These are phyloP conservation scores for Blattamonas nauphoetae DNA, from an alignment of 78 protist genomes.

Conservation along the genomic window DNA sequence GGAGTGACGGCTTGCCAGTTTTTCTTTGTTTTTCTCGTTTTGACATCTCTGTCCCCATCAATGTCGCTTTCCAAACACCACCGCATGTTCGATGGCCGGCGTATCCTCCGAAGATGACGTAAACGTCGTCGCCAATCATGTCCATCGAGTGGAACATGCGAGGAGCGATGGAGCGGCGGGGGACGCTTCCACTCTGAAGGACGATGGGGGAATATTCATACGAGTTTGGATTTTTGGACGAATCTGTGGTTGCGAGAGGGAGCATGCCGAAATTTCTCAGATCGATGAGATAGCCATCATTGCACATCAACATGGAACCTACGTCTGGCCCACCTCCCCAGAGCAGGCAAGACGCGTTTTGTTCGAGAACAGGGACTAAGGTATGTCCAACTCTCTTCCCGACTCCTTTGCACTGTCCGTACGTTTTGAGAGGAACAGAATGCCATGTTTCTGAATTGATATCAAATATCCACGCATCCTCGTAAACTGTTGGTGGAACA, in stretches of 20 bases:
- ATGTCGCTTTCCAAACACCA: neutral
- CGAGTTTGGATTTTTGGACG: neutral
- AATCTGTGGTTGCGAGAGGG: neutral
- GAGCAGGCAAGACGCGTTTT: neutral
- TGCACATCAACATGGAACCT: neutral
- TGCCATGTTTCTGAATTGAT: neutral
- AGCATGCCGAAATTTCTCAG: neutral
- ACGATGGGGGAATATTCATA: neutral
- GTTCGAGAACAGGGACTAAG: neutral
- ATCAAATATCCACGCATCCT: neutral
- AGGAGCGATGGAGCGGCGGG: neutral
- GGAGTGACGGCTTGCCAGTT: neutral
- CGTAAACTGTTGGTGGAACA: neutral
- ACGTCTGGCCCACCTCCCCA: neutral
- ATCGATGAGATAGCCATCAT: neutral
- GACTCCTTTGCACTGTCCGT: neutral
- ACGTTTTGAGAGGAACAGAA: neutral
- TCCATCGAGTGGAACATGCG: constrained; percentile 4
- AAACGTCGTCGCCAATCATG: neutral
- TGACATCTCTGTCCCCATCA: neutral
- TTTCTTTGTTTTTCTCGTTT: neutral
- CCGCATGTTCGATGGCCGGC: constrained; percentile 14
- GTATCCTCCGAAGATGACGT: neutral
- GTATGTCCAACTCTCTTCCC: neutral
- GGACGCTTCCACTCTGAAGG: neutral